Base-by-base conservation (phyloP, 2,329 filamentous ascomycete species). In the Colletotrichum melonis region DNA sequence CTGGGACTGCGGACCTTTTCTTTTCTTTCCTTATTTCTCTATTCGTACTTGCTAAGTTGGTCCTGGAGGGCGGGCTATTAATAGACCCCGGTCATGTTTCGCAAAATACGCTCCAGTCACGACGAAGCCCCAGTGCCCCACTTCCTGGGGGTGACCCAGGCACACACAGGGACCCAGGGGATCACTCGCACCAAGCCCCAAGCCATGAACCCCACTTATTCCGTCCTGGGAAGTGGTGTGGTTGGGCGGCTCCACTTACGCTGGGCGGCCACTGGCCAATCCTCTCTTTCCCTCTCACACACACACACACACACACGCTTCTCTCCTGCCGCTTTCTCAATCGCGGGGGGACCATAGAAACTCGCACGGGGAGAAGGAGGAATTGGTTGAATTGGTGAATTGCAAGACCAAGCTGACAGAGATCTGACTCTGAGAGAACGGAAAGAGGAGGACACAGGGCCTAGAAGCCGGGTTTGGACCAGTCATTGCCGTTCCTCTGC, bases 81-180 rank as follows among this genome's bases (percentile, higher is more conserved):
- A 74, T 74, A 74, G 68, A 30, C 72, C 68, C 72, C 30, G 63
- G 58, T 58, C 63, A 59, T 60, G 68, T 72, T 74, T 74, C 68
- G 63, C 63, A 74, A 67, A 72, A 59, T 69, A 72, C 46, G 49
- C 35, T 72, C 72, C 62, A 74, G 67, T 74, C 72, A 72, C 68
- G 67, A 73, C 38, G 70, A 64, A 62, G 67, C 59, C 66, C 62
- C 62, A 35, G 7, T 49, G 42, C 42, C 60, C 49, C 46, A 55
- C 46, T 64, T 28, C 60, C n/a, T 55, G 52, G 22, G 52, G 52
- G 49, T 8, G 19, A 49, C 42, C 52, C 52, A 55, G 52, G 46
- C 11, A 35, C 32, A 35, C 32, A 16, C 38, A 42, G 52, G 52
- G 19, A n/a, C 42, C 22, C 52, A 55, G 52, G 46, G 46, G 46